Evolutionary conservation across 306 rosid species (phyloP), one percentile per base, ranked within the genome.

Genomic region (Spatholobus suberectus): DNA sequence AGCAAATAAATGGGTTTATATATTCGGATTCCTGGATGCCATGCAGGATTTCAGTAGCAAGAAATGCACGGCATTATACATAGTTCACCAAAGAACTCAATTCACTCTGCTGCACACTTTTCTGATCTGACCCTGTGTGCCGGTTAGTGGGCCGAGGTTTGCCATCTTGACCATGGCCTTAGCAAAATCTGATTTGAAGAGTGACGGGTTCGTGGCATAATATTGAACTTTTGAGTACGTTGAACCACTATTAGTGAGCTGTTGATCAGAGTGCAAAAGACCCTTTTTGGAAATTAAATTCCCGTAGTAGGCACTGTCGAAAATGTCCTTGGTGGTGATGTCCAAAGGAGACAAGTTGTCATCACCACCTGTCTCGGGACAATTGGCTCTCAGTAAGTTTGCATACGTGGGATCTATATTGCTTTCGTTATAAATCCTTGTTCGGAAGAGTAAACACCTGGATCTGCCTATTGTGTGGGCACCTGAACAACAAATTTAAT

Each of bases 391-490:
- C n/a, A n/a, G n/a, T n/a, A n/a, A n/a, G n/a, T n/a, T n/a, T n/a
- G n/a, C n/a, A n/a, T n/a, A n/a, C n/a, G n/a, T n/a, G n/a, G n/a
- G n/a, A n/a, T n/a, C n/a, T n/a, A n/a, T n/a, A n/a, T n/a, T n/a
- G n/a, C n/a, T n/a, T n/a, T n/a, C n/a, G n/a, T n/a, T n/a, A n/a
- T n/a, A n/a, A n/a, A n/a, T n/a, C n/a, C n/a, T n/a, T n/a, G n/a
- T n/a, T 34, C 86, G 55, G 44, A 86, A 88, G n/a, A 21, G 24
- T 46, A 29, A 4, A 77, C 93, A 88, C 49, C 87, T 84, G 9
- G 85, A 83, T 34, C 75, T 80, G 1, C 89, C 90, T 41, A 90
- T 87, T 21, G 94, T 88, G 55, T 90, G 92, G 14, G 88, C 44
- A 40, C 91, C 94, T 29, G 32, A 17, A 34, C 24, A 34, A 35